phyloP scores from a whole-genome alignment of 495 filamentous ascomycete species.

The Penicillium bovifimosum region DNA sequence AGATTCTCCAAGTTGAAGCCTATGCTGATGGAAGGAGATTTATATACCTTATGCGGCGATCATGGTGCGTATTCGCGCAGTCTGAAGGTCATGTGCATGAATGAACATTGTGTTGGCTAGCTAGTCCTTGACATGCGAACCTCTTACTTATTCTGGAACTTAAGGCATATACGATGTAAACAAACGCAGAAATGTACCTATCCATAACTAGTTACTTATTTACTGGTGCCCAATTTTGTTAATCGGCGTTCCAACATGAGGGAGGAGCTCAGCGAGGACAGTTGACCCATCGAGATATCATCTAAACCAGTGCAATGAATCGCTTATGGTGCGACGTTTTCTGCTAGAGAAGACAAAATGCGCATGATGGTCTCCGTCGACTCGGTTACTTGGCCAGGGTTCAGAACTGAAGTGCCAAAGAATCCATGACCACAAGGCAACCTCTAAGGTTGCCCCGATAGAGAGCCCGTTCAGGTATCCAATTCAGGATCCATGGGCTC shows the following conservation, averaged over 20 bases:
- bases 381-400: slow-evolving; percentile 44
- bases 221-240: slow-evolving; percentile 35
- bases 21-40: too few species aligned
- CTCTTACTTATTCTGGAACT: too few species aligned
- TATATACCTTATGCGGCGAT: too few species aligned
- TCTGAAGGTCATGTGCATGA: too few species aligned
- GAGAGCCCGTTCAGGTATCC: slow-evolving; percentile 53
- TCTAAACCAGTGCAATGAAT: slow-evolving; percentile 76
- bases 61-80: too few species aligned
- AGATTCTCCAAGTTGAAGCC: too few species aligned
- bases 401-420: slow-evolving; percentile 51
- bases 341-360: slow-evolving; percentile 51
- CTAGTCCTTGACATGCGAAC: too few species aligned
- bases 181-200: too few species aligned
- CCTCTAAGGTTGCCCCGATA: slow-evolving; percentile 50
- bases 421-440: slow-evolving; percentile 49
- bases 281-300: slow-evolving; percentile 31
- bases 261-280: slow-evolving; percentile 47
- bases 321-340: slow-evolving; percentile 35
- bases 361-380: slow-evolving; percentile 45
- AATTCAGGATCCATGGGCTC: slow-evolving; percentile 48
- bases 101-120: too few species aligned
- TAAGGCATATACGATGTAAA: too few species aligned
- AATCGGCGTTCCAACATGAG: slow-evolving; percentile 38
- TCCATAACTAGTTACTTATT: neutral